These are phyloP conservation scores for Chaetoscypha palmicola DNA, from an alignment of 2,329 filamentous ascomycete species.

Conservation along the genomic window DNA sequence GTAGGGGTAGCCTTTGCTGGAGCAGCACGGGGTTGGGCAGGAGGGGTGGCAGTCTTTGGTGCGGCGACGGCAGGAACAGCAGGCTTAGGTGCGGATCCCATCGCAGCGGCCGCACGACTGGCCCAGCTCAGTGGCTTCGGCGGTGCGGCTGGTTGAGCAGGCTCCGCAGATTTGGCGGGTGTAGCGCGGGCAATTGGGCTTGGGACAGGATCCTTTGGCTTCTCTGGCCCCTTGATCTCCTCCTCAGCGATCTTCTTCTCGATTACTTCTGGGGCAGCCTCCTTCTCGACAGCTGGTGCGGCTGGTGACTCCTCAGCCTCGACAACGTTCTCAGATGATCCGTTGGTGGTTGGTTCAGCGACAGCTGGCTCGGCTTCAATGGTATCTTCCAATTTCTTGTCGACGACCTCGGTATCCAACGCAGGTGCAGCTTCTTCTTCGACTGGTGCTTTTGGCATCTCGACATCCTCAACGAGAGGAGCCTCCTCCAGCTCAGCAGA, in stretches of 20 bases:
- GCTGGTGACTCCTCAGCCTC: conserved; percentile 32
- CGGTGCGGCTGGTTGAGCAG: conserved; percentile 45
- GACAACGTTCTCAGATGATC: conserved; percentile 31
- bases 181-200: conserved; percentile 40
- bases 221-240: conserved; percentile 50
- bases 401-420: conserved; percentile 49
- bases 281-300: conserved; percentile 27
- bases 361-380: conserved; percentile 34
- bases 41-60: conserved; percentile 50
- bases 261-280: conserved; percentile 35
- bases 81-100: conserved; percentile 47
- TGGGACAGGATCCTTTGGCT: conserved; percentile 57
- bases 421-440: conserved; percentile 31
- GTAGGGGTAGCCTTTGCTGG: conserved; percentile 33
- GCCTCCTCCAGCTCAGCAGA: conserved; percentile 26
- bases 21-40: conserved; percentile 48
- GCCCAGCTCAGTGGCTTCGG: conserved; percentile 70
- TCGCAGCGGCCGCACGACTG: conserved; percentile 55
- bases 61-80: conserved; percentile 38
- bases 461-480: conserved; percentile 27
- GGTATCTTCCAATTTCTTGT: conserved; percentile 69
- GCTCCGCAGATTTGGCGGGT: conserved; percentile 37
- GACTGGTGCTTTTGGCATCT: conserved; percentile 30
- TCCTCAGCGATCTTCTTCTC: conserved; percentile 49
- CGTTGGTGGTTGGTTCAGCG: conserved; percentile 37